Percentiles rank a stretch among this genome's conserved stretches.
Conservation (phyloP, 2,329 filamentous ascomycete species). For the Pseudogymnoascus sp. region DNA sequence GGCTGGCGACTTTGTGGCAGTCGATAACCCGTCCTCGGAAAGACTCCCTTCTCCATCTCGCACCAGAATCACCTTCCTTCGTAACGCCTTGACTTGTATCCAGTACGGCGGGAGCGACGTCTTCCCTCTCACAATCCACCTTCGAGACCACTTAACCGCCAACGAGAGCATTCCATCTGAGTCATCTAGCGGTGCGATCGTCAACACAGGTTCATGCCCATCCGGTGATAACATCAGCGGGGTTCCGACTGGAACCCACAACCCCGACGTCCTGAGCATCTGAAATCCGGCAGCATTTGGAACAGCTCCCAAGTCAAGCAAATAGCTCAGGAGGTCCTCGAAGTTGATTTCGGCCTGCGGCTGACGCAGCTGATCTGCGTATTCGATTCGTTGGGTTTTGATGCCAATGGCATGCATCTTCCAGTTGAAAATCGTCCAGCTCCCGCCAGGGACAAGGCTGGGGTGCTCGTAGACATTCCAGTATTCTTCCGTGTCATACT, state of each 20-base stretch:
- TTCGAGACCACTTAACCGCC: conserved; percentile 45
- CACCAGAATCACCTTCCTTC: neutral
- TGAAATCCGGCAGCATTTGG: conserved; percentile 52
- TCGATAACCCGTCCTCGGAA: neutral
- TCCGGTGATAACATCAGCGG: conserved; percentile 46
- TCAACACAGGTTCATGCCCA: conserved; percentile 40
- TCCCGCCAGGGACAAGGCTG: conserved; percentile 49
- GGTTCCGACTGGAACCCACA: conserved; percentile 54
- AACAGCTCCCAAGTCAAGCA: conserved; percentile 55
- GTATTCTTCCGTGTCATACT: conserved; percentile 45
- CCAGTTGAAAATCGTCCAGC: conserved; percentile 61
- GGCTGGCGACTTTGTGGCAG: neutral
- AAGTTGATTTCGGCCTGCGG: conserved; percentile 45
- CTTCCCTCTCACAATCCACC: conserved; percentile 45
- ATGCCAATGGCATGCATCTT: conserved; percentile 52
- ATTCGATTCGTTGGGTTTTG: conserved; percentile 55
- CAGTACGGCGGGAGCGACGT: conserved; percentile 51
- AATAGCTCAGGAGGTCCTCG: conserved; percentile 51
- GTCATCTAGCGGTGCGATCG: conserved; percentile 47
- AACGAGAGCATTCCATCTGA: conserved; percentile 53
- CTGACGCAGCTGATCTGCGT: conserved; percentile 40
- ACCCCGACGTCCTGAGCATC: conserved; percentile 45
- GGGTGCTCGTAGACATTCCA: conserved; percentile 46
- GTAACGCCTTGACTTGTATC: conserved; percentile 39
- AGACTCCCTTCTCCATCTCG: neutral